Evolutionary conservation across 1,284 basidiomycete genomes (phyloP), one percentile per base, ranked within the genome.

Genomic region (Puccinia polysora): DNA sequence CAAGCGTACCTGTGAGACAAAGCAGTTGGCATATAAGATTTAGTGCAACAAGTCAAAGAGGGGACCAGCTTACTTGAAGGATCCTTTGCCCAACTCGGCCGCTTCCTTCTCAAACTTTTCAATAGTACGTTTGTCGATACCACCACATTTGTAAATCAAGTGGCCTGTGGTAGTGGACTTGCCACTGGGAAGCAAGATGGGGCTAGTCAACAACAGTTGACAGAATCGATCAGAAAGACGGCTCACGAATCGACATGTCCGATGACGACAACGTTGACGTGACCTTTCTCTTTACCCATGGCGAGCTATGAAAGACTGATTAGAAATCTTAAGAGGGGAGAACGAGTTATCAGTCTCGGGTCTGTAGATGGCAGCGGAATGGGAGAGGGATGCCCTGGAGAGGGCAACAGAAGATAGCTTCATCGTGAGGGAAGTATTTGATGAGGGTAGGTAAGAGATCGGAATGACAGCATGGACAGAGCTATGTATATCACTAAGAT

Each of bases 131-230:
- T 98, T 98, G 84, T 99, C 96, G 85, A 99, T 98, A 91, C 96
- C 96, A 88, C 95, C 95, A 83, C 95, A 99, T 89, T 99, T 97
- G 91, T 97, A 97, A 88, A 98, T 98, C 84, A 99, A 86, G 86
- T 99, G 96, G 79, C 96, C 96, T 80, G 96, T 98, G 81, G 95
- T 98, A 84, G 95, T 98, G 77, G 94, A 97, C 86, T 97, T 97
- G 79, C 95, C 80, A 78, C 67, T 69, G 79, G 75, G 78, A 77
- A 75, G 73, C 67, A 75, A 52, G 60, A 40, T 40, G 63, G 30
- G 60, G 65, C 32, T 18, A 7, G 10, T 56, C 38, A 40, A 30
- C 2, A 20, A 2, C 20, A 47, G 40, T 12, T 36, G 15, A 38
- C n/a, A 45, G 10, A 14, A 36, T 30, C 7, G 15, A 25, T 12